These are phyloP conservation scores for Oxalis stricta DNA, from an alignment of 441 rosid genomes.

Conservation along the genomic window DNA sequence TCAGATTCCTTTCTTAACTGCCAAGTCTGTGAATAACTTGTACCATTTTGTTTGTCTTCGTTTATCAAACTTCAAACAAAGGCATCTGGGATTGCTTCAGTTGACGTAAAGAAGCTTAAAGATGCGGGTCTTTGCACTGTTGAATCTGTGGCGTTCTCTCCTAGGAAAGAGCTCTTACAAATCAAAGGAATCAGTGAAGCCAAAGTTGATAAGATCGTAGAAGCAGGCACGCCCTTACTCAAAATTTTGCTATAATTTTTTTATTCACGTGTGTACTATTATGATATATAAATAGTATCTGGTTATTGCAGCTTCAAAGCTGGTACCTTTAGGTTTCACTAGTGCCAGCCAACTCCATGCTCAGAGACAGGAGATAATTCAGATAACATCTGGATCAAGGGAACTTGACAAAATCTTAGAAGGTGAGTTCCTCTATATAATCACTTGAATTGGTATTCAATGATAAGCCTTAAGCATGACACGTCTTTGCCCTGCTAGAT, in stretches of 20 bases:
- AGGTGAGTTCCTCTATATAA: constrained; percentile 22
- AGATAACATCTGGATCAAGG: constrained; percentile 86
- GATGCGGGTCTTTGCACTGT: constrained; percentile 92
- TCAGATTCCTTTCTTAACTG: no score
- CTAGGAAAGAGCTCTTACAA: constrained; percentile 91
- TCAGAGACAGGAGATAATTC: constrained; percentile 86
- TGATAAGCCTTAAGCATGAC: background rate
- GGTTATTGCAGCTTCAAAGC: constrained; percentile 55
- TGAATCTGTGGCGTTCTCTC: constrained; percentile 78
- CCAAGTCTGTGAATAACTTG: no score
- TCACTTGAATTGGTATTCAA: constrained; percentile 1
- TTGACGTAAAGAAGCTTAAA: constrained; percentile 85
- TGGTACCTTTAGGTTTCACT: constrained; percentile 87
- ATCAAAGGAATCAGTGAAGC: constrained; percentile 96
- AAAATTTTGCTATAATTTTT: background rate
- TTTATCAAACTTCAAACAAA: constrained; percentile 15
- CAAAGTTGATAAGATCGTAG: constrained; percentile 82
- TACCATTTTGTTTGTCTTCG: no score
- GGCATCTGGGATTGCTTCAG: constrained; percentile 79
- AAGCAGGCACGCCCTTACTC: constrained; percentile 49
- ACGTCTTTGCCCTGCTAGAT: background rate
- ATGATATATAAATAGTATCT: no score
- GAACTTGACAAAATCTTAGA: constrained; percentile 91
- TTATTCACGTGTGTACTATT: no score
- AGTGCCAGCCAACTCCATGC: constrained; percentile 90